Base-by-base conservation (phyloP, 768 basidiomycete species). In the Rhodotorula kratochvilovae region DNA sequence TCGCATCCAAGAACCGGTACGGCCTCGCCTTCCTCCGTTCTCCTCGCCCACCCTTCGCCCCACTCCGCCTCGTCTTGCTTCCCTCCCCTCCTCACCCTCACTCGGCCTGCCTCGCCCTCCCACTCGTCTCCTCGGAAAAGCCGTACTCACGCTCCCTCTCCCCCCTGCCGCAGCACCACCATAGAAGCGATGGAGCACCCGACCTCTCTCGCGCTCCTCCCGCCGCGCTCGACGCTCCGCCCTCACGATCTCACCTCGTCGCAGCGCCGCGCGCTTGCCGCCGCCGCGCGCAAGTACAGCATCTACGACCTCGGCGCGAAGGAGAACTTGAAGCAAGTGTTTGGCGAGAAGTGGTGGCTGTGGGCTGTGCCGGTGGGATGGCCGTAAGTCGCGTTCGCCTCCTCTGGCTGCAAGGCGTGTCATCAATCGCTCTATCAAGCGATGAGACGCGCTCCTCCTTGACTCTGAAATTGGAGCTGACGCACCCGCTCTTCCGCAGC, bases 121-220 rank as follows among this genome's bases (percentile, higher is more conserved):
- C n/a, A n/a, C n/a, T n/a, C n/a, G n/a, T n/a, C n/a, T n/a, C n/a
- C n/a, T n/a, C n/a, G n/a, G n/a, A 42, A 11, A 13, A 27, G 21
- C 12, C 15, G 29, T 2, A 31, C 33, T 55, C 10, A n/a, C 35
- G 15, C 3, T 31, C 1, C 12, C 15, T 1, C 31, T 31, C 31
- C 35, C 23, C 10, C 17, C 4, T 0, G 7, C 16, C 31, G 6
- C 51, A 70, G 68, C 19, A 56, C 68, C 16, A 70, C 72, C 13
- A 63, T 74, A 25, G 72, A 74, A 57, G 68, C 65, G 2, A 70
- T 70, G 72, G 72, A 74, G 27, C 54, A 62, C 39, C 60, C 62
- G 11, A 55, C 68, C 17, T 43, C 67, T 1, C 12, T 50, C 17
- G 29, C 61, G 35, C 29, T 25, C 54, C 53, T 33, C 25, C 19